Percentiles rank a stretch among this genome's conserved stretches.
These are phyloP conservation scores for Aspergillus uvarum DNA, from an alignment of 2,329 filamentous ascomycete species.

Conservation along the genomic window DNA sequence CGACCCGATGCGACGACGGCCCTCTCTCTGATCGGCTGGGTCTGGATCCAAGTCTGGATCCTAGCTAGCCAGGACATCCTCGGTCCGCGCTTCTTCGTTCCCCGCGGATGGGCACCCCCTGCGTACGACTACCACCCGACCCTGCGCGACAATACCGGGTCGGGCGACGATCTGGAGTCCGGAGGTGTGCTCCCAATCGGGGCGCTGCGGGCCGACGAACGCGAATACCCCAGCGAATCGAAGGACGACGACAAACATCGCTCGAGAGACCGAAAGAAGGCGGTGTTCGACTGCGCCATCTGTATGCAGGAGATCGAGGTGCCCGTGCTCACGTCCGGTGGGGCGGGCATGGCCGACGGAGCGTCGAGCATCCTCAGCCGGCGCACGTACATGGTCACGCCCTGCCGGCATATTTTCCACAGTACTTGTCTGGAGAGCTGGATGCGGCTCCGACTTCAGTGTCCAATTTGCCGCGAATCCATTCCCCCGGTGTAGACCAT, in stretches of 20 bases:
- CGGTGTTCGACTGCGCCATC: slow-evolving; percentile 85
- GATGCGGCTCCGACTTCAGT: slow-evolving; percentile 92
- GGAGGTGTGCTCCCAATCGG: slow-evolving; percentile 76
- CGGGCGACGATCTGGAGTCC: slow-evolving; percentile 74
- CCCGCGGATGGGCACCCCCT: slow-evolving; percentile 63
- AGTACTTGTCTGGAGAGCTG: slow-evolving; percentile 88
- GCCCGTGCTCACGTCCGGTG: slow-evolving; percentile 64
- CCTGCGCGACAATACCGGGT: slow-evolving; percentile 54
- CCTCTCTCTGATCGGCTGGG: slow-evolving; percentile 67
- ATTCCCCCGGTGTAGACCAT: slow-evolving; percentile 72
- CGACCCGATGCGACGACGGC: slow-evolving; percentile 67
- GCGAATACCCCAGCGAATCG: slow-evolving; percentile 37
- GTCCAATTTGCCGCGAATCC: slow-evolving; percentile 89
- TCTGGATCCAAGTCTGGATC: slow-evolving; percentile 80
- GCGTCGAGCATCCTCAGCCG: slow-evolving; percentile 70
- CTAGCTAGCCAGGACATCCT: slow-evolving; percentile 81
- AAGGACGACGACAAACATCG: slow-evolving; percentile 45
- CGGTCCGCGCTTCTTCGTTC: slow-evolving; percentile 83
- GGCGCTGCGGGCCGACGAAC: slow-evolving; percentile 53
- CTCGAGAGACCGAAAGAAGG: slow-evolving; percentile 52
- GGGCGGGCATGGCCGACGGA: slow-evolving; percentile 50
- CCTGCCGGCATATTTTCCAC: slow-evolving; percentile 95
- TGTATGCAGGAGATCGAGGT: slow-evolving; percentile 91
- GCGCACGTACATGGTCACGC: slow-evolving; percentile 93
- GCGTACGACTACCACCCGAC: slow-evolving; percentile 92